Percentiles rank a stretch among this genome's conserved stretches.
phyloP scores from a whole-genome alignment of 176 grass and related monocot genomes.

The Bromus sterilis region DNA sequence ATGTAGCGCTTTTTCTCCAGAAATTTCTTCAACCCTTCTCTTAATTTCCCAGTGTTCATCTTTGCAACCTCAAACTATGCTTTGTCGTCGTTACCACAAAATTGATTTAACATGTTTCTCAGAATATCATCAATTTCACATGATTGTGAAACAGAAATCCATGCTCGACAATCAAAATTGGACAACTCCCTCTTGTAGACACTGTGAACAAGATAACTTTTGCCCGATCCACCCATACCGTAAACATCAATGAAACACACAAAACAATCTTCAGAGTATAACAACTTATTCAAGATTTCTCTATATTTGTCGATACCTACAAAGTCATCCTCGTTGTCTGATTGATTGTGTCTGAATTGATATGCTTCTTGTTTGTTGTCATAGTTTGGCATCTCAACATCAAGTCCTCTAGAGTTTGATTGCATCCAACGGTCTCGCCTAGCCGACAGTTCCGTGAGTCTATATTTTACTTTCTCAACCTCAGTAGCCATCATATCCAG shows the following conservation, averaged over 20 bases:
- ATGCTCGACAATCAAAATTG: neutral
- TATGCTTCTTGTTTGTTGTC: neutral
- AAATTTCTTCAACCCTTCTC: neutral
- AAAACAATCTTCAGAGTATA: neutral
- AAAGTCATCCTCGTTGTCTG: slow-evolving; percentile 21
- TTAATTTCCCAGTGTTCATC: neutral
- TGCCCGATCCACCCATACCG: slow-evolving; percentile 50
- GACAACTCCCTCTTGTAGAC: slow-evolving; percentile 1
- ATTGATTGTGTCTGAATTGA: neutral
- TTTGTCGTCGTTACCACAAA: neutral
- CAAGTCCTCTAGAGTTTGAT: neutral
- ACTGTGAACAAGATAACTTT: slow-evolving; percentile 38
- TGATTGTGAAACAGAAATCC: slow-evolving; percentile 30
- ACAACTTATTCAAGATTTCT: slow-evolving; percentile 4
- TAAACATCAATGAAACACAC: slow-evolving; percentile 26
- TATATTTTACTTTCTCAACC: neutral
- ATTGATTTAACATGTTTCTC: slow-evolving; percentile 7
- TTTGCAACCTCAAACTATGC: neutral
- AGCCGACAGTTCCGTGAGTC: neutral
- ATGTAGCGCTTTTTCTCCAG: neutral
- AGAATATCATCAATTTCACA: neutral
- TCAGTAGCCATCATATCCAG: slow-evolving; percentile 1
- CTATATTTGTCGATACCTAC: slow-evolving; percentile 30
- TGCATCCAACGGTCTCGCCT: neutral
- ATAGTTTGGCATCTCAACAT: neutral